phyloP scores from a whole-genome alignment of 345 rosid genomes.

The Syzygium oleosum region DNA sequence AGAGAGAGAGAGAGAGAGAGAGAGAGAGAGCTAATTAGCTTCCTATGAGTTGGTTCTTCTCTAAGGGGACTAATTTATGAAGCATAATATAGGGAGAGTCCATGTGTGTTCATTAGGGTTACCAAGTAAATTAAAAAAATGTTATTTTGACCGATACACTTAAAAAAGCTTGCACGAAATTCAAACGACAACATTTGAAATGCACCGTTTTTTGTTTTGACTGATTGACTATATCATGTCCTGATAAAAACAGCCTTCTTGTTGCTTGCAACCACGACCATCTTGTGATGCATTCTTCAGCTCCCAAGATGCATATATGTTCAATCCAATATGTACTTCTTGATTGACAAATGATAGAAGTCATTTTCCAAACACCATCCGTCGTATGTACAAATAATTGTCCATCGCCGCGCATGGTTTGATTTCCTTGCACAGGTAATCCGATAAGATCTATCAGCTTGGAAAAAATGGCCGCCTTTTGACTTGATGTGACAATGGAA shows the following conservation, averaged over 20 bases:
- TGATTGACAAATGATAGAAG: not conserved
- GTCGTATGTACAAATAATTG: not conserved
- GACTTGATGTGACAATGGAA: not conserved
- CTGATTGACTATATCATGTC: not conserved
- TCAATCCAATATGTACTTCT: not conserved
- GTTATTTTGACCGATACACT: not conserved
- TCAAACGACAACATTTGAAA: not conserved
- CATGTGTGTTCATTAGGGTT: not conserved
- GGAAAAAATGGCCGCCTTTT: not conserved
- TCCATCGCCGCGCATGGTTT: not conserved
- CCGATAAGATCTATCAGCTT: not conserved
- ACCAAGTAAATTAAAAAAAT: not conserved
- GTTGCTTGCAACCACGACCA: not conserved
- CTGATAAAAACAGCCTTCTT: not conserved
- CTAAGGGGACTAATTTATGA: not conserved
- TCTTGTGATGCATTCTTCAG: not conserved
- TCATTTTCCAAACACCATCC: not conserved
- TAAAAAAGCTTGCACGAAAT: not conserved
- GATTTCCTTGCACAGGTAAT: not conserved
- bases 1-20: not conserved
- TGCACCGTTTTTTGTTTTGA: not conserved
- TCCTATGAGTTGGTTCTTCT: not conserved
- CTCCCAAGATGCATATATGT: not conserved
- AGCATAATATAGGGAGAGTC: not conserved
- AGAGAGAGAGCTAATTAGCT: not conserved